A percentile compares a stretch with the other conserved stretches of the same genome.
These are phyloP conservation scores for Bimuria novae-zelandiae DNA, from an alignment of 2,329 filamentous ascomycete species.

Conservation along the genomic window DNA sequence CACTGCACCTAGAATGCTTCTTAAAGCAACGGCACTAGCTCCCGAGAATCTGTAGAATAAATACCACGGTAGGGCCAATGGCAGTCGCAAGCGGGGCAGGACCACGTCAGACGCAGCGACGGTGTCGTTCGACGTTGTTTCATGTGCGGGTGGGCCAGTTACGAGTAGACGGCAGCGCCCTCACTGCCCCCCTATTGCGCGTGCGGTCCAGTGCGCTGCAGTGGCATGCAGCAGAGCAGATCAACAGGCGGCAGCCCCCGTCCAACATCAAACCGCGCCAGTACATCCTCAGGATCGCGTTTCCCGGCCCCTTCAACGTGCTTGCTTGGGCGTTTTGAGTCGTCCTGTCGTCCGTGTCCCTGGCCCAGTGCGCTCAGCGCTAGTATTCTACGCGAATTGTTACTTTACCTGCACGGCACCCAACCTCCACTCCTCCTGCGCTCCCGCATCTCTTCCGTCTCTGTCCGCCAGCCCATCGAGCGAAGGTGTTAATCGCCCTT, in stretches of 20 bases:
- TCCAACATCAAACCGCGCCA: not conserved
- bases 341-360: constrained; percentile 2
- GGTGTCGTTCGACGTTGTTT: constrained; percentile 8
- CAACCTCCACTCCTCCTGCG: constrained; percentile 12
- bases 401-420: constrained; percentile 8
- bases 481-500: constrained; percentile 36
- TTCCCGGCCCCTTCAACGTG: no score
- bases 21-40: not conserved
- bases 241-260: not conserved
- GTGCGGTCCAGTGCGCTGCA: not conserved
- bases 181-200: constrained; percentile 5
- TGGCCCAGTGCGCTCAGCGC: not conserved
- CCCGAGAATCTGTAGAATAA: not conserved
- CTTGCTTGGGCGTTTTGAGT: constrained; percentile 3
- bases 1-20: no score
- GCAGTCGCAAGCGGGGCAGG: constrained; percentile 5
- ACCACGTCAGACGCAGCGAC: constrained; percentile 3
- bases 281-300: not conserved
- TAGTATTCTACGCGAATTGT: constrained; percentile 1
- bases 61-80: not conserved
- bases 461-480: constrained; percentile 26
- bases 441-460: constrained; percentile 19
- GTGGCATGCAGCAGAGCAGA: not conserved
- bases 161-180: constrained; percentile 4
- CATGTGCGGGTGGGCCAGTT: constrained; percentile 1